Evolutionary conservation across 1,284 basidiomycete genomes (phyloP).

Genomic region (Ganoderma lingzhi): DNA sequence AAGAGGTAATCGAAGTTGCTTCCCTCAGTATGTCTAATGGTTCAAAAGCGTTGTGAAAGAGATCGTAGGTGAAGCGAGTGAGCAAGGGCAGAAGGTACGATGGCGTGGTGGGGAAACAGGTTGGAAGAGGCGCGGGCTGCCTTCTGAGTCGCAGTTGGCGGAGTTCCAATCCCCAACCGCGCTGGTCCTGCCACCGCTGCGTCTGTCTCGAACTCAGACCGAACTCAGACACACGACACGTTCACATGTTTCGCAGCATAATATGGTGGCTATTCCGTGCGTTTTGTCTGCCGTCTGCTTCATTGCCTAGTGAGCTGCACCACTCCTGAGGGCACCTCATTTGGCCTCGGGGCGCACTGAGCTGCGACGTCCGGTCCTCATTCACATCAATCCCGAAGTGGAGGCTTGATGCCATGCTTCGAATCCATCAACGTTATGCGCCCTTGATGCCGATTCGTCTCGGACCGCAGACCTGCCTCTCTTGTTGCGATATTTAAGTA

Average conservation of each 20-base stretch:
- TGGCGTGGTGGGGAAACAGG: conserved; percentile 28
- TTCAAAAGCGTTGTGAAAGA: conserved; percentile 24
- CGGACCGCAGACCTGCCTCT: no score
- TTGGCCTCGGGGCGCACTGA: background rate
- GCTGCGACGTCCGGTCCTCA: background rate
- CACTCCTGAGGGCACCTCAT: background rate
- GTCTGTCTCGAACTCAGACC: background rate
- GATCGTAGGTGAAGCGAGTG: conserved; percentile 22
- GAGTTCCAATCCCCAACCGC: conserved; percentile 29
- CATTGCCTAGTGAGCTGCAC: background rate
- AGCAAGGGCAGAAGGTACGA: conserved; percentile 17
- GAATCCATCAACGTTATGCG: background rate
- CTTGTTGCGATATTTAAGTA: background rate
- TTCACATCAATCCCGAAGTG: background rate
- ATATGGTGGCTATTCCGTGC: background rate
- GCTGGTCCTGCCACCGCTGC: conserved; percentile 13
- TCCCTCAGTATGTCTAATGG: conserved; percentile 79
- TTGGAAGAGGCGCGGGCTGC: conserved; percentile 19
- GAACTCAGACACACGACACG: background rate
- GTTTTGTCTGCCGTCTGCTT: background rate
- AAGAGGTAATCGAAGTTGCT: conserved; percentile 96
- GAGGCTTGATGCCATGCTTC: background rate
- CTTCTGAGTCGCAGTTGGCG: conserved; percentile 27
- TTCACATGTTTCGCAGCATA: background rate
- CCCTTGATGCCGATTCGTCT: background rate